These are phyloP conservation scores for Sindora glabra DNA, from an alignment of 306 rosid genomes.

Conservation along the genomic window DNA sequence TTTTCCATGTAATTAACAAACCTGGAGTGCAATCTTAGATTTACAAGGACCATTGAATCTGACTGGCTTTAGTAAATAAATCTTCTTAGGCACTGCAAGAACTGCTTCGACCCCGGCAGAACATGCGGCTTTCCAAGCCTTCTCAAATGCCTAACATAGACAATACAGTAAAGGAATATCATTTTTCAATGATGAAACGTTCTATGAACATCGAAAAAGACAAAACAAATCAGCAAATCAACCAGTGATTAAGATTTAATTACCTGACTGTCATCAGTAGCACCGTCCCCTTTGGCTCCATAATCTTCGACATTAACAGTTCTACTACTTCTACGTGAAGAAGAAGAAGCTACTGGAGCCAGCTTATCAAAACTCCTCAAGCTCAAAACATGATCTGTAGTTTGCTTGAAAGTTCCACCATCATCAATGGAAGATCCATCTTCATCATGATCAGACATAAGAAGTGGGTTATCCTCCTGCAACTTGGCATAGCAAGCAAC, in stretches of 20 bases:
- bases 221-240: neutral
- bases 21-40: conserved; percentile 44
- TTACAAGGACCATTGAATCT: conserved; percentile 72
- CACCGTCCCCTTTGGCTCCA: conserved; percentile 59
- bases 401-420: conserved; percentile 18
- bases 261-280: conserved; percentile 50
- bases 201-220: neutral
- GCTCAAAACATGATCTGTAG: conserved; percentile 11
- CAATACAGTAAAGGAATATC: neutral
- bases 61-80: conserved; percentile 54
- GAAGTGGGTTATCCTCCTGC: conserved; percentile 37
- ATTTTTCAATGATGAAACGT: neutral
- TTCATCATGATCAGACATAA: neutral
- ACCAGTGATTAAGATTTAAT: neutral
- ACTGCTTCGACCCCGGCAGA: conserved; percentile 15
- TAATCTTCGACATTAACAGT: conserved; percentile 40
- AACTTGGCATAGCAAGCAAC: conserved; percentile 12
- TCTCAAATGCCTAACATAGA: conserved; percentile 46
- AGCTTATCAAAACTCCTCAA: conserved; percentile 4
- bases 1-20: conserved; percentile 30
- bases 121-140: conserved; percentile 69
- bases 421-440: conserved; percentile 19
- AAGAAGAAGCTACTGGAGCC: neutral
- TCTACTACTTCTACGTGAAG: neutral
- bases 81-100: conserved; percentile 34